Evolutionary conservation across 225 moss, liverwort and hornwort genomes (phyloP), one percentile per base, ranked within the genome.

Genomic region (Marchantia polymorpha): DNA sequence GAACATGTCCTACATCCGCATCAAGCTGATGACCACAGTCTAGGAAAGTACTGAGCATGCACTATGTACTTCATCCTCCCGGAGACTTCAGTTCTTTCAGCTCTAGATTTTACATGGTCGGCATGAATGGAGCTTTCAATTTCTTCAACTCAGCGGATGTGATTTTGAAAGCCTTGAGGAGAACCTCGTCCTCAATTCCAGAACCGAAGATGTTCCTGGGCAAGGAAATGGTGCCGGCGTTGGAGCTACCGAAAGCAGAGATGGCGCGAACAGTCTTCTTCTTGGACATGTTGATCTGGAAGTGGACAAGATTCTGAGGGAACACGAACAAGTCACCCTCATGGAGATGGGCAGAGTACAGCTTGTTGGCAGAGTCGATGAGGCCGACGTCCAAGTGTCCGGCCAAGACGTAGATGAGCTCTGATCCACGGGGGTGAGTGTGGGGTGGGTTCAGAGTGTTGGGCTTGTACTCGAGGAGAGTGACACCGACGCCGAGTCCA

Each of bases 281-380:
- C 51, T 4, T 7, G 8, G 56, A 52, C 74, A 52, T 81, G 64
- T 81, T 81, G 27, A 81, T 61, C 80, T 81, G 75, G 68, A 75
- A 81, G 69, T 75, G 74, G 17, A 85, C 66, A 12, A 85, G 74
- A 4, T 69, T 75, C 3, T 67, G 29, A 0, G 85, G 81, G 64
- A 88, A 80, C 20, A 78, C 84, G 47, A 81, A 88, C 60, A 80
- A 11, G 50, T 88, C 85, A 6, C 85, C 85, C 6, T 27, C 26
- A 2, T 27, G 20, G 25, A 87, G 56, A 7, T 72, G 84, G 11
- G 75, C 70, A 25, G 80, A 77, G 74, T 72, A 81, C 10, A 88
- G 61, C 69, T 77, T 83, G 74, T 81, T 52, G 63, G 73, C 67
- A 16, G 51, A 23, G 61, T 82, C 80, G 10, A 87, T 39, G 0